These are phyloP conservation scores for Cajanus cajan DNA, from an alignment of 306 rosid genomes.

Conservation along the genomic window DNA sequence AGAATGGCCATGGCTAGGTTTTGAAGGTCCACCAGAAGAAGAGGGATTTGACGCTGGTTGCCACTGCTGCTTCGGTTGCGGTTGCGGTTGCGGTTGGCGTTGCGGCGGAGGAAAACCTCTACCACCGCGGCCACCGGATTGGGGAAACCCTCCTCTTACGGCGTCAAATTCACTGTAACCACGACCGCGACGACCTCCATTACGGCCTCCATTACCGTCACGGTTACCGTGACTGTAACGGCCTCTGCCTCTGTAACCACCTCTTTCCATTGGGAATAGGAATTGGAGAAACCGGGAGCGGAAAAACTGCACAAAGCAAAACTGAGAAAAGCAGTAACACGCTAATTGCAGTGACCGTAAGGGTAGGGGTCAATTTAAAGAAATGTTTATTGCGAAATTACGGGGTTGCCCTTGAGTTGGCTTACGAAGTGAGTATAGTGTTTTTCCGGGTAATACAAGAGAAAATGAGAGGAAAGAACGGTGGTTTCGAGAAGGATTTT, in stretches of 20 bases:
- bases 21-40: not conserved
- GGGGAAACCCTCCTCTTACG: not conserved
- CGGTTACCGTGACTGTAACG: not conserved
- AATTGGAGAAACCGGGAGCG: constrained; percentile 34
- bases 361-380: not conserved
- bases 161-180: not conserved
- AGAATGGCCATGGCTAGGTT: not conserved
- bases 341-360: not conserved
- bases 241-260: not conserved
- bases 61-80: not conserved
- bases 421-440: too few species aligned
- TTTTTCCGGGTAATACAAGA: too few species aligned
- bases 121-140: not conserved
- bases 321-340: not conserved
- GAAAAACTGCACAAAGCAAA: not conserved
- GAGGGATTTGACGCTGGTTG: not conserved
- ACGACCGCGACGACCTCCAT: not conserved
- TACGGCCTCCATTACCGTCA: too few species aligned
- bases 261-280: constrained; percentile 29
- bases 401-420: not conserved
- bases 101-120: not conserved
- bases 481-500: too few species aligned
- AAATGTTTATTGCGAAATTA: not conserved
- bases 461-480: too few species aligned
- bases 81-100: not conserved